Conservation (phyloP, 371 early-diverging fungal genomes). For the Mucor circinelloides region DNA sequence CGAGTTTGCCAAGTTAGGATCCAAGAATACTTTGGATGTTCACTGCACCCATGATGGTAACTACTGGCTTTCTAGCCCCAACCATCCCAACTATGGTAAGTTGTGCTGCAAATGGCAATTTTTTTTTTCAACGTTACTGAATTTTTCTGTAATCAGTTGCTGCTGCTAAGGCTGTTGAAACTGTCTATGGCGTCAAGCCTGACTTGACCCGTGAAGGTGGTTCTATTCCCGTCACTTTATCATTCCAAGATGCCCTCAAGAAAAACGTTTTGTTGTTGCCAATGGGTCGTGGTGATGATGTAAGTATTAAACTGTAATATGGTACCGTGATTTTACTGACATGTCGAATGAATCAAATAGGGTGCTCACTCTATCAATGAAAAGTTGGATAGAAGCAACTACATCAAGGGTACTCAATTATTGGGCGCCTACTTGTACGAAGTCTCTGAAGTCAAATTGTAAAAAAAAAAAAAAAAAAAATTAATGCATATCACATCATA, state of each 20-base stretch:
- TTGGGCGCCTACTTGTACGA: constrained; percentile 90
- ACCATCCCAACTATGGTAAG: constrained; percentile 89
- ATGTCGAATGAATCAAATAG: constrained; percentile 25
- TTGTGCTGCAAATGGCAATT: not conserved
- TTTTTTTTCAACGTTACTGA: not conserved
- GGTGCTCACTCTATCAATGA: constrained; percentile 98
- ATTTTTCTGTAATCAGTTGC: constrained; percentile 60
- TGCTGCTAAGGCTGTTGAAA: constrained; percentile 87
- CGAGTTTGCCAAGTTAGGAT: constrained; percentile 87
- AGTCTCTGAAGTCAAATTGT: constrained; percentile 56
- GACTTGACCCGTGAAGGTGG: constrained; percentile 98
- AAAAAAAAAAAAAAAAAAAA: not conserved
- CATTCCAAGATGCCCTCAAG: constrained; percentile 93
- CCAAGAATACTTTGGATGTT: constrained; percentile 81
- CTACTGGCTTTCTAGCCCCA: constrained; percentile 90
- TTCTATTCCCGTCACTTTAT: constrained; percentile 96
- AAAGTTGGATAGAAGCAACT: constrained; percentile 91
- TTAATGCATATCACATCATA: not conserved
- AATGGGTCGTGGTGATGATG: constrained; percentile 90
- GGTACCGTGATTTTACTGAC: constrained; percentile 1
- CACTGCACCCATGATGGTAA: constrained; percentile 85
- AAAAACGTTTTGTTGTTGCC: constrained; percentile 91
- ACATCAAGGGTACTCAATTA: constrained; percentile 93
- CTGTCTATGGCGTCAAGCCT: constrained; percentile 87
- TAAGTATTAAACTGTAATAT: constrained; percentile 28